Base-by-base conservation (phyloP, 2,329 filamentous ascomycete species). In the Pseudopyricularia cyperi region DNA sequence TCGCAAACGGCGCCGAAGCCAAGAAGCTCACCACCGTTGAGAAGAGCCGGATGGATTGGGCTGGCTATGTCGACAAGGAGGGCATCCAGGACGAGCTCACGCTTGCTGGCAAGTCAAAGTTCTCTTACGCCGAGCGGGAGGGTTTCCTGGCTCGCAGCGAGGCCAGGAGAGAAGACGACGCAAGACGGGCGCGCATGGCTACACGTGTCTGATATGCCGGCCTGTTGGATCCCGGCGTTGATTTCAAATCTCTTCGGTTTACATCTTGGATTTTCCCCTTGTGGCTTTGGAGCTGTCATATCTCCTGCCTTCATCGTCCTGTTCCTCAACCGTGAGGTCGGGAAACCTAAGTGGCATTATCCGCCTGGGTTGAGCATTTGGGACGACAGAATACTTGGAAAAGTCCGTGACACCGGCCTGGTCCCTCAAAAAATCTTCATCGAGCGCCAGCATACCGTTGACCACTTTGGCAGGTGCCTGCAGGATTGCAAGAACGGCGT, bases 311-410 rank as follows among this genome's bases (percentile, higher is more conserved):
- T 94, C 87, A 60, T 94, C 88, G 54, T 83, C 80, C 66, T 94
- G 86, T 68, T 93, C 88, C 7, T 71, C 76, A 4, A 94, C 87
- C 2, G 72, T 77, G 58, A 94, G 61, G 56, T 83, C 76, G 0
- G 88, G 88, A 55, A 93, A 71, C 53, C 71, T 63, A 0, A 64
- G 69, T 0, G 89, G 89, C 86, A 94, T 90, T 56, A 94, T 94
- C 19, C 88, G 71, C 53, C 88, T 69, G 0, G 88, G 87, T 1
- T 53, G 67, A 0, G 76, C 59, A 1, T 84, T 85, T 0, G 76
- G 69, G 1, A 90, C 72, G n/a, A 91, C 64, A 33, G 74, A 78
- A 63, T 94, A 94, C 59, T 80, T 77, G 0, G 74, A 74, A 59
- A 94, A 93, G 62, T 94, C 86, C 0, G 67, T 72, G 3, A 89